These are phyloP conservation scores for Penicillium fimorum DNA, from an alignment of 495 filamentous ascomycete genomes.

Conservation along the genomic window DNA sequence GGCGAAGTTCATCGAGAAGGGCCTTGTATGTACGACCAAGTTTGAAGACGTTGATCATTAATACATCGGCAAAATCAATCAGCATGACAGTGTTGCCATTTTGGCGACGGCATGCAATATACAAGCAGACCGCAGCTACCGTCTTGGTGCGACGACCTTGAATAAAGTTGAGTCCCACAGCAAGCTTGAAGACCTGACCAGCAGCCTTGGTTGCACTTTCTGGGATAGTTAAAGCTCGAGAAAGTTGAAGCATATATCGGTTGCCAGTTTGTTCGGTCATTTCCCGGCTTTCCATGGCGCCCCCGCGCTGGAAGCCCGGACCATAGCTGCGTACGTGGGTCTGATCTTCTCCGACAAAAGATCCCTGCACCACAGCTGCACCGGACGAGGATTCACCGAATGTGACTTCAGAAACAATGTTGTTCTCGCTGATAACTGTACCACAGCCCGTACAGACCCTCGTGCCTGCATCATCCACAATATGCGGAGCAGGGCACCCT, in stretches of 20 bases:
- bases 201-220: conserved; percentile 60
- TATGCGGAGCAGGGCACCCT: conserved; percentile 47
- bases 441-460: conserved; percentile 79
- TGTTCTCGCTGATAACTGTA: conserved; percentile 72
- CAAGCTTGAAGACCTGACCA: conserved; percentile 73
- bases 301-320: conserved; percentile 53
- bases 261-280: conserved; percentile 65
- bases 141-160: conserved; percentile 82
- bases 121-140: conserved; percentile 83
- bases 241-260: conserved; percentile 51
- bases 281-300: conserved; percentile 63
- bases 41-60: conserved; percentile 84
- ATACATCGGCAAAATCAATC: conserved; percentile 89
- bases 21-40: conserved; percentile 82
- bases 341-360: conserved; percentile 79
- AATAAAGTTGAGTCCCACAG: conserved; percentile 71
- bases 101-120: conserved; percentile 74
- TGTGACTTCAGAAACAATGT: conserved; percentile 86
- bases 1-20: conserved; percentile 63
- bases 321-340: conserved; percentile 62
- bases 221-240: conserved; percentile 53
- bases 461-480: conserved; percentile 54
- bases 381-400: conserved; percentile 83
- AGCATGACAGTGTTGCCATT: conserved; percentile 69
- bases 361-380: conserved; percentile 88